A percentile compares a stretch with the other conserved stretches of the same genome.
Evolutionary conservation across 2,329 filamentous ascomycete species (phyloP).

Genomic region (Diplodia seriata): DNA sequence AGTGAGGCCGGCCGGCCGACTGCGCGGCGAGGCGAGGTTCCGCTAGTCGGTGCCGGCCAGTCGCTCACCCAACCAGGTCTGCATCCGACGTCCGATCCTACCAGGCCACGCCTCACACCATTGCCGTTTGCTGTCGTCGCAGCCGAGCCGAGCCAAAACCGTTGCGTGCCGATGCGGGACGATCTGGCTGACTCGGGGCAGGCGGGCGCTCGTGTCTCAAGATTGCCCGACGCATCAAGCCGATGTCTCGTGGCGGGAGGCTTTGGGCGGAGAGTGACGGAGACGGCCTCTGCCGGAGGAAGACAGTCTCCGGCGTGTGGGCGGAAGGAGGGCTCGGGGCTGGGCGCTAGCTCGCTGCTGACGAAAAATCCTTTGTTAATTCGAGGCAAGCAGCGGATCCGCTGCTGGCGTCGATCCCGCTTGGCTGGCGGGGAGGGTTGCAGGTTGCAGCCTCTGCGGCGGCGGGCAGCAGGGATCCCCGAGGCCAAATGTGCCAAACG

Average conservation of each 20-base stretch:
- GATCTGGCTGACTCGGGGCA: background rate
- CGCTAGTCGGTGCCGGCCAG: background rate
- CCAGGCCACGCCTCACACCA: background rate
- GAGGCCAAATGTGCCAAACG: background rate
- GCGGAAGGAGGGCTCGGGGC: conserved; percentile 52
- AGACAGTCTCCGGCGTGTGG: conserved; percentile 63
- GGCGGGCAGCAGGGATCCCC: conserved; percentile 4
- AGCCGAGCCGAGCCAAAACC: background rate
- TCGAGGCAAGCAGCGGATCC: conserved; percentile 15
- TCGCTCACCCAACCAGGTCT: background rate
- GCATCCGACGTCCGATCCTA: background rate
- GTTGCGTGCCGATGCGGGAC: background rate
- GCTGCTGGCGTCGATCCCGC: conserved; percentile 23
- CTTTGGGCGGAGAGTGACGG: conserved; percentile 31
- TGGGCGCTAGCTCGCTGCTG: background rate
- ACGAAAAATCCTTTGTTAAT: conserved; percentile 12
- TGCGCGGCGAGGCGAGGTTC: background rate
- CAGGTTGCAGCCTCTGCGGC: conserved; percentile 8
- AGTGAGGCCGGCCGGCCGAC: background rate
- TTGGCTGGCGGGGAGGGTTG: conserved; percentile 10
- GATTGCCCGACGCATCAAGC: background rate
- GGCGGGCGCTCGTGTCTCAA: conserved; percentile 1
- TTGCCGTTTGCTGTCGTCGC: background rate
- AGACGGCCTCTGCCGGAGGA: conserved; percentile 61
- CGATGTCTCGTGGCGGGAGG: background rate